phyloP scores from a whole-genome alignment of 2,329 filamentous ascomycete genomes.

The Aspergillus flavus region DNA sequence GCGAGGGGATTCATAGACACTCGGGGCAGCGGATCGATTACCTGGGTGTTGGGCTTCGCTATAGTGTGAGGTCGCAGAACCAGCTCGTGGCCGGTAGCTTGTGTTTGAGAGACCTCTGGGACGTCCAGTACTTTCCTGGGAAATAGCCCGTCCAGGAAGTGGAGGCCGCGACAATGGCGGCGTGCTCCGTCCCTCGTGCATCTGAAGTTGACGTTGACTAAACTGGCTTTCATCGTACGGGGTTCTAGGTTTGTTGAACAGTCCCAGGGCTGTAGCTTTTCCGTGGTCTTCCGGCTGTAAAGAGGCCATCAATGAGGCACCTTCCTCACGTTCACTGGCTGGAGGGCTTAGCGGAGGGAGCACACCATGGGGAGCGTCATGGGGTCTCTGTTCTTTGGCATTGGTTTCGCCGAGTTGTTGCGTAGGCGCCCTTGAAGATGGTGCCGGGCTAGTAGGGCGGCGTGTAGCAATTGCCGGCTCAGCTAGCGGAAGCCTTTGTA shows the following conservation, averaged over 20 bases:
- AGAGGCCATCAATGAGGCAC: conserved; percentile 59
- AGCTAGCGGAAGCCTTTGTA: conserved; percentile 37
- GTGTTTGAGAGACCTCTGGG: conserved; percentile 40
- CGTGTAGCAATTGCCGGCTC: conserved; percentile 25
- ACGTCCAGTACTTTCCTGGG: conserved; percentile 28
- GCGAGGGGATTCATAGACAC: conserved; percentile 34
- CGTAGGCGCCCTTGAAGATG: conserved; percentile 40
- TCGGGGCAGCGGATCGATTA: conserved; percentile 29
- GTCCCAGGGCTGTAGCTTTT: conserved; percentile 75
- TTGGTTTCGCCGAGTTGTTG: conserved; percentile 43
- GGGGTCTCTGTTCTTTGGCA: conserved; percentile 32
- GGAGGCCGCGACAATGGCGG: conserved; percentile 47
- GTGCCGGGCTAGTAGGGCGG: conserved; percentile 46
- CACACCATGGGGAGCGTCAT: conserved; percentile 30
- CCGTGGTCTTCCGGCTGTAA: conserved; percentile 76
- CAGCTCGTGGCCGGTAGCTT: conserved; percentile 40
- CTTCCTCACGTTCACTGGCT: conserved; percentile 72
- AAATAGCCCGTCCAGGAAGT: conserved; percentile 25
- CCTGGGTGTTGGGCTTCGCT: conserved; percentile 32
- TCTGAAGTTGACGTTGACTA: conserved; percentile 76
- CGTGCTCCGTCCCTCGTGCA: conserved; percentile 73
- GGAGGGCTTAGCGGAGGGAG: conserved; percentile 69
- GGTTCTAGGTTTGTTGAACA: conserved; percentile 72
- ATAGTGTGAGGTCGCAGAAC: conserved; percentile 42
- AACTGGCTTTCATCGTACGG: conserved; percentile 86